phyloP scores from a whole-genome alignment of 2,329 filamentous ascomycete species.

The Harringtonia lauricola region DNA sequence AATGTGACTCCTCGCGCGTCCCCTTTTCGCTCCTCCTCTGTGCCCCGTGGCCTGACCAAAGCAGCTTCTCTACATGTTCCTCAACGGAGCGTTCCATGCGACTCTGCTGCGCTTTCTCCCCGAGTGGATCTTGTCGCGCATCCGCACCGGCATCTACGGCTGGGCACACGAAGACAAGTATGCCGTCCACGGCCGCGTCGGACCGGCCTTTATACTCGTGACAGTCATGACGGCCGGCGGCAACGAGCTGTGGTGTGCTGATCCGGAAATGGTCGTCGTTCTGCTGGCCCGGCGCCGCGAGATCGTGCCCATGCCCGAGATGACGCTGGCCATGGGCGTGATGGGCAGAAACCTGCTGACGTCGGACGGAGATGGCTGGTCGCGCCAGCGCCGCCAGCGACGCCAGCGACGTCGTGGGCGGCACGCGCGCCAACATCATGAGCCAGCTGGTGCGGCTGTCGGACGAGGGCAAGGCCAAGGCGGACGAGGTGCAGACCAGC shows the following conservation, averaged over 20 bases:
- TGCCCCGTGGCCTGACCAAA: background rate
- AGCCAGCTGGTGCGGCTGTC: conserved; percentile 17
- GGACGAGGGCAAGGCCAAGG: conserved; percentile 12
- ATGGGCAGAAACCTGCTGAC: conserved; percentile 23
- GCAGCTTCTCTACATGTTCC: conserved; percentile 3
- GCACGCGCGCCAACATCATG: conserved; percentile 15
- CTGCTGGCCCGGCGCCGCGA: conserved; percentile 23
- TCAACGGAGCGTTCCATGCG: conserved; percentile 3
- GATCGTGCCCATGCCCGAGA: conserved; percentile 19
- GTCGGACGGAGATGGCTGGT: conserved; percentile 18
- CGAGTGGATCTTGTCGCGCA: conserved; percentile 1
- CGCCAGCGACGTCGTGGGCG: conserved; percentile 19
- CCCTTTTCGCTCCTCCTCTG: no score
- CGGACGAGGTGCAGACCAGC: conserved; percentile 9
- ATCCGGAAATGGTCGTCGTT: conserved; percentile 18
- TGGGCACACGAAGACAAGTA: conserved; percentile 21
- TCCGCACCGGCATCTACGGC: conserved; percentile 14
- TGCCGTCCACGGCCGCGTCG: conserved; percentile 16
- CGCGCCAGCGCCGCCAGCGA: conserved; percentile 25
- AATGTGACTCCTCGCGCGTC: conserved; percentile 3
- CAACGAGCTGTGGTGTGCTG: conserved; percentile 15
- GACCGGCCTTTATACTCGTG: conserved; percentile 20
- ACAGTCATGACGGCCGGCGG: conserved; percentile 18
- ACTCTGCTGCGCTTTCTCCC: conserved; percentile 4
- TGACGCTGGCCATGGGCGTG: conserved; percentile 19